Percentiles rank a stretch among this genome's conserved stretches.
Conservation (phyloP, 106 monocot genomes). For the Narthecium ossifragum region DNA sequence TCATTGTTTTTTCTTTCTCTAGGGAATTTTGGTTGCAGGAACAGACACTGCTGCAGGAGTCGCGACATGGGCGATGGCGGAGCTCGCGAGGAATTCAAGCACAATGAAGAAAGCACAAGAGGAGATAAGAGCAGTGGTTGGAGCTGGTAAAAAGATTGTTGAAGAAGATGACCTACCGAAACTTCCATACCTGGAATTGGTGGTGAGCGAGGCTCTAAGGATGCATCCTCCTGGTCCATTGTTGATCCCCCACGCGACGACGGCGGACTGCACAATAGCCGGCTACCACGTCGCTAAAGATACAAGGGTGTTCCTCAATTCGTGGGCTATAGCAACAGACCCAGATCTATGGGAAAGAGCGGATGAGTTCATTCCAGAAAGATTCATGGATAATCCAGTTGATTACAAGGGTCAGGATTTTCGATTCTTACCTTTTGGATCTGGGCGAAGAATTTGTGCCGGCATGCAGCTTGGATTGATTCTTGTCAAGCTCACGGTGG, state of each 20-base stretch:
- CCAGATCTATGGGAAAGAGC: not conserved
- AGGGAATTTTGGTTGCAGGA: too few relatives aligned
- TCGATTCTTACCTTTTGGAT: not conserved
- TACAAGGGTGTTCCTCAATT: not conserved
- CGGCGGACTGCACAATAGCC: not conserved
- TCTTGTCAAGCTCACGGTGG: too few relatives aligned
- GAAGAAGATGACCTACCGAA: not conserved
- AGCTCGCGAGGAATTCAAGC: too few relatives aligned
- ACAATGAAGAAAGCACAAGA: too few relatives aligned
- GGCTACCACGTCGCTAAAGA: not conserved
- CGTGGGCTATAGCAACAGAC: not conserved
- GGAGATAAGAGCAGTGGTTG: too few relatives aligned
- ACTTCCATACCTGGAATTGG: not conserved
- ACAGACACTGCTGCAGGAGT: too few relatives aligned
- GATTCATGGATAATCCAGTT: not conserved
- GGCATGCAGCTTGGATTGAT: slow-evolving; percentile 1
- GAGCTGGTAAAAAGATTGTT: not conserved
- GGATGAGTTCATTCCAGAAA: not conserved
- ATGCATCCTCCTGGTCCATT: not conserved
- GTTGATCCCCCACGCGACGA: not conserved
- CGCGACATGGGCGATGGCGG: too few relatives aligned
- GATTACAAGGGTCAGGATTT: not conserved
- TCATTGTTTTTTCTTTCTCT: not conserved
- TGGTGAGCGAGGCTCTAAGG: not conserved
- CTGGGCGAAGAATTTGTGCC: not conserved